Percentiles rank a stretch among this genome's conserved stretches.
Conservation (phyloP, 371 early-diverging fungal genomes). For the Vairimorpha apis region DNA sequence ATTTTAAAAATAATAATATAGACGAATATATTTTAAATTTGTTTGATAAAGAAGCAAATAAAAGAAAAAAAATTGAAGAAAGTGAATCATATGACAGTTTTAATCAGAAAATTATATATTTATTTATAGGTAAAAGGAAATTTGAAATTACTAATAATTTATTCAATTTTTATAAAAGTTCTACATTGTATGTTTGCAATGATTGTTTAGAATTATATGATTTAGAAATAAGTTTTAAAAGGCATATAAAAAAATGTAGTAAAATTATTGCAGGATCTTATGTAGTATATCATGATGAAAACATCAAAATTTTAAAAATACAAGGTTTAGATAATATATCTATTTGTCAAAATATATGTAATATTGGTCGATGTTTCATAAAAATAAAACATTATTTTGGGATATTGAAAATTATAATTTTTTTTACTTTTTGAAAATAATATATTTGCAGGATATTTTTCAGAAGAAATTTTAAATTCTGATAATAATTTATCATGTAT, state of each 20-base stretch:
- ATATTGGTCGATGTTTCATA: conserved; percentile 55
- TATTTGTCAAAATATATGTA: conserved; percentile 53
- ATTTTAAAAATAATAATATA: too few species aligned
- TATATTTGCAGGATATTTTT: conserved; percentile 59
- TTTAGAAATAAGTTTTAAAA: conserved; percentile 8
- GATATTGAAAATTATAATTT: conserved; percentile 60
- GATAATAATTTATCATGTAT: conserved; percentile 60
- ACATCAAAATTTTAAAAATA: conserved; percentile 41
- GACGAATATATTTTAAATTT: too few species aligned
- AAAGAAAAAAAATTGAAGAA: too few species aligned
- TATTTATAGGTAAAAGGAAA: conserved; percentile 28
- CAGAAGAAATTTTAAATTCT: conserved; percentile 46
- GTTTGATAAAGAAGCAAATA: too few species aligned
- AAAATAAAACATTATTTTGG: conserved; percentile 58
- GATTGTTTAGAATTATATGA: conserved; percentile 41
- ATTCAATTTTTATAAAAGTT: conserved; percentile 39
- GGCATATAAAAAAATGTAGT: conserved; percentile 50
- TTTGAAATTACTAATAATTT: conserved; percentile 28
- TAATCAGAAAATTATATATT: too few species aligned
- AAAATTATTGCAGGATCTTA: conserved; percentile 24
- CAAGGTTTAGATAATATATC: conserved; percentile 34
- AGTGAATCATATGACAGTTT: too few species aligned
- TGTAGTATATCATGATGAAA: conserved; percentile 21
- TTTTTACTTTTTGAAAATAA: conserved; percentile 38
- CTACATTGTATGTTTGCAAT: conserved; percentile 40